A percentile compares a stretch with the other conserved stretches of the same genome.
Conservation (phyloP, 805 yeast species). For the Lipomyces starkeyi region DNA sequence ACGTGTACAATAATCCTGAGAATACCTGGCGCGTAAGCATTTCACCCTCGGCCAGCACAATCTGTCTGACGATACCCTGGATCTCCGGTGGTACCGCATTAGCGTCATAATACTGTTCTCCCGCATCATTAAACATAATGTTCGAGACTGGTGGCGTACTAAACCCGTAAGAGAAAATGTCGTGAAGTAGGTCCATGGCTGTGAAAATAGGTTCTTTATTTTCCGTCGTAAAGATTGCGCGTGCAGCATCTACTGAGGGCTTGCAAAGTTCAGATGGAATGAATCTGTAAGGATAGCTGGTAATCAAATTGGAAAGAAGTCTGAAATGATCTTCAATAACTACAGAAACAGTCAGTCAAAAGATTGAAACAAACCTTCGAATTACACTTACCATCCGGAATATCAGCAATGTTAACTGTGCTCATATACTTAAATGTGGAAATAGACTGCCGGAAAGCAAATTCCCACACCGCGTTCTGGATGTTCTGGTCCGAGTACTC, state of each 20-base stretch:
- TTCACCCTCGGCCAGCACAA: constrained; percentile 63
- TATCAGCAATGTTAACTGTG: constrained; percentile 40
- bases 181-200: constrained; percentile 77
- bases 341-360: not conserved
- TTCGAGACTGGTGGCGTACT: constrained; percentile 79
- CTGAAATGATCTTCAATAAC: constrained; percentile 84
- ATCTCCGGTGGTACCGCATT: constrained; percentile 62
- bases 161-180: constrained; percentile 83
- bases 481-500: constrained; percentile 56
- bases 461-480: constrained; percentile 70
- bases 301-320: constrained; percentile 75
- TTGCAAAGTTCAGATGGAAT: constrained; percentile 49
- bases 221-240: constrained; percentile 60
- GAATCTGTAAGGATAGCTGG: constrained; percentile 69
- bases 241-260: constrained; percentile 63
- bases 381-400: constrained; percentile 58
- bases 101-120: constrained; percentile 25
- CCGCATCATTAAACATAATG: constrained; percentile 46
- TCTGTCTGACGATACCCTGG: constrained; percentile 54
- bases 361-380: not conserved
- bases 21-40: constrained; percentile 60
- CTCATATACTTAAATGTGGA: constrained; percentile 59
- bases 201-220: constrained; percentile 75
- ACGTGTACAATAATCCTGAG: constrained; percentile 70
- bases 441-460: constrained; percentile 69